phyloP scores from a whole-genome alignment of 176 grass and related monocot genomes.

The Poa pratensis region DNA sequence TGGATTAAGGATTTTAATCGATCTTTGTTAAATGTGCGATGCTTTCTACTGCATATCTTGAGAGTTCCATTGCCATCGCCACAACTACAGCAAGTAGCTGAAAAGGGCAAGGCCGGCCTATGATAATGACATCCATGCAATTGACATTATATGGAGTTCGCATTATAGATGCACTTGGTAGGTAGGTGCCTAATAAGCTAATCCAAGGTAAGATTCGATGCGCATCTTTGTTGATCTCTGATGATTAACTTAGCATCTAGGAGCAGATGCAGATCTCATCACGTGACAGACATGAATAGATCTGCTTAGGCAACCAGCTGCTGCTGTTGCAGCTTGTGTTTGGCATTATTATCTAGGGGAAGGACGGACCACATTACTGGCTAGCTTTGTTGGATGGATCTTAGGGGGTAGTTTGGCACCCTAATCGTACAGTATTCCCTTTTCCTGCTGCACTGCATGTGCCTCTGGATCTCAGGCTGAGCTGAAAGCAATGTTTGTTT shows the following conservation, averaged over 20 bases:
- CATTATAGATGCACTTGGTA: neutral
- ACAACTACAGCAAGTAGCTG: neutral
- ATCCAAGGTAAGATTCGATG: slow-evolving; percentile 26
- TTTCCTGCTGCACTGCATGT: slow-evolving; percentile 20
- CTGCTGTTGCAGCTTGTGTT: slow-evolving; percentile 13
- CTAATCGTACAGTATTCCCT: neutral
- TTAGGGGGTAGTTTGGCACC: slow-evolving; percentile 8
- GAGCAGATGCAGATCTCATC: slow-evolving; percentile 32
- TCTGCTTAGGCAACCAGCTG: slow-evolving; percentile 4
- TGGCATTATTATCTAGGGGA: slow-evolving; percentile 3
- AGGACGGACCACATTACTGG: slow-evolving; percentile 19
- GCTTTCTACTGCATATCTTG: neutral
- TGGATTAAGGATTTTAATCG: neutral
- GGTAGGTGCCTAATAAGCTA: neutral
- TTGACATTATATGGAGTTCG: neutral
- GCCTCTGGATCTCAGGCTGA: slow-evolving; percentile 34
- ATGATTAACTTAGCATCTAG: neutral
- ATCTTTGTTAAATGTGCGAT: neutral
- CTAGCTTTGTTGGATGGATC: slow-evolving; percentile 20
- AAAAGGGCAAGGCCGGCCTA: neutral
- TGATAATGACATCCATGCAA: neutral
- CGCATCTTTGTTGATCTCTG: slow-evolving; percentile 26
- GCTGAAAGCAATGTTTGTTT: slow-evolving; percentile 20
- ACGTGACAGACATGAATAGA: slow-evolving; percentile 21
- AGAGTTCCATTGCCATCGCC: neutral